Base-by-base conservation (phyloP, 371 early-diverging fungal species). In the Mucor piriformis region DNA sequence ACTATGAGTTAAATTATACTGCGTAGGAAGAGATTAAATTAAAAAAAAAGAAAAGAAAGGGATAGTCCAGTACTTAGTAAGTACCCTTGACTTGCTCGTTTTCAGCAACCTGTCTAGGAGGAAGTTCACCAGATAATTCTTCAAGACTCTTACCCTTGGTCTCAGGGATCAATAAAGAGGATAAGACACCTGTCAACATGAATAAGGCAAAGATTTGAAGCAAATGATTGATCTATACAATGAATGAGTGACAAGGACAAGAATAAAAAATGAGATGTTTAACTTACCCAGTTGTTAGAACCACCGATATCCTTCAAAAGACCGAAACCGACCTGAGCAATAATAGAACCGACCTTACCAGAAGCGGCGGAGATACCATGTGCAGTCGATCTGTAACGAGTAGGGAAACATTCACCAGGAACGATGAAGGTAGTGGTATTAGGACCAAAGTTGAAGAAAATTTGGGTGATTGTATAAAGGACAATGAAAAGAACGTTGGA, bases 351-450 rank as follows among this genome's bases (percentile, higher is more conserved):
- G 21, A 89, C 54, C 74, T 95, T 95, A 43, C 94, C 94, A 52
- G 83, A 73, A 24, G 92, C 94, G 21, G 94, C 94, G 46, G 92
- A 91, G 70, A 94, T 91, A 72, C 95, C 95, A 68, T 94, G 94
- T 49, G 89, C 87, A 7, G 93, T 89, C 0, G 93, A 88, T 29
- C 93, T 82, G 76, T 87, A 90, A 29, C 91, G 88, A 27, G 95
- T 95, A 13, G 95, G 94, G 83, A 89, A 95, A 49, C 84, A 81
- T 77, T 95, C 95, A 61, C 90, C 88, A 51, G 95, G 93, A 49
- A 92, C 79, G 57, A 92, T 84, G 51, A 93, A 94, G 47, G 94
- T 93, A 34, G 95, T 95, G 6, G 90, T 66, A 77, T 95, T 95
- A 59, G 95, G 93, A 44, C 77, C 75, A 56, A 59, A 92, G 82